phyloP scores from a whole-genome alignment of 2,329 filamentous ascomycete genomes.

The Penicillium sp. region DNA sequence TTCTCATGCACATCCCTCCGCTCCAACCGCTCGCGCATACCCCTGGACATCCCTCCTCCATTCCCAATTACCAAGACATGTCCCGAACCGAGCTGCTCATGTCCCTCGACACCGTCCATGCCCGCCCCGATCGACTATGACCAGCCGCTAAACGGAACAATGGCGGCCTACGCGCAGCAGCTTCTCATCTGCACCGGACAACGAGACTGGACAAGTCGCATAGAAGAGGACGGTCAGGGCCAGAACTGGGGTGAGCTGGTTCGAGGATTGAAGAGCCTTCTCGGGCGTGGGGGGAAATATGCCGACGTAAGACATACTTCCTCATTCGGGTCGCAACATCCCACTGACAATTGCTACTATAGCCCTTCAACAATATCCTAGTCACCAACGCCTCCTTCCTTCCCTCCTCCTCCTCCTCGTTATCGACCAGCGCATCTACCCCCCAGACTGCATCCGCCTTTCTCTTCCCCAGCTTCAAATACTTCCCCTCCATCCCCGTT shows the following conservation, averaged over 20 bases:
- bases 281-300: conserved; percentile 58
- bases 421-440: no score
- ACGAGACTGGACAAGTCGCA: conserved; percentile 70
- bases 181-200: conserved; percentile 74
- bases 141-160: conserved; percentile 64
- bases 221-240: conserved; percentile 81
- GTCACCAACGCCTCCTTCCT: conserved; percentile 68
- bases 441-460: conserved; percentile 63
- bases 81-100: conserved; percentile 67
- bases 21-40: no score
- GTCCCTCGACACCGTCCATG: conserved; percentile 61
- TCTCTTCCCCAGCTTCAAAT: conserved; percentile 74
- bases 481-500: conserved; percentile 63
- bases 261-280: conserved; percentile 60
- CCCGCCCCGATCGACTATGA: conserved; percentile 67
- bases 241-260: conserved; percentile 40
- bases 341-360: background rate
- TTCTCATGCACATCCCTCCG: no score
- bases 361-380: conserved; percentile 78
- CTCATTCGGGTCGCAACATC: no score
- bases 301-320: conserved; percentile 46
- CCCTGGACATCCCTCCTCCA: conserved; percentile 33
- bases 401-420: conserved; percentile 31
- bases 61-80: conserved; percentile 51
- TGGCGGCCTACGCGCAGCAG: conserved; percentile 70